Percentiles rank a stretch among this genome's conserved stretches.
Evolutionary conservation across 2,329 filamentous ascomycete genomes (phyloP).

Genomic region (Alternaria brassicicola): DNA sequence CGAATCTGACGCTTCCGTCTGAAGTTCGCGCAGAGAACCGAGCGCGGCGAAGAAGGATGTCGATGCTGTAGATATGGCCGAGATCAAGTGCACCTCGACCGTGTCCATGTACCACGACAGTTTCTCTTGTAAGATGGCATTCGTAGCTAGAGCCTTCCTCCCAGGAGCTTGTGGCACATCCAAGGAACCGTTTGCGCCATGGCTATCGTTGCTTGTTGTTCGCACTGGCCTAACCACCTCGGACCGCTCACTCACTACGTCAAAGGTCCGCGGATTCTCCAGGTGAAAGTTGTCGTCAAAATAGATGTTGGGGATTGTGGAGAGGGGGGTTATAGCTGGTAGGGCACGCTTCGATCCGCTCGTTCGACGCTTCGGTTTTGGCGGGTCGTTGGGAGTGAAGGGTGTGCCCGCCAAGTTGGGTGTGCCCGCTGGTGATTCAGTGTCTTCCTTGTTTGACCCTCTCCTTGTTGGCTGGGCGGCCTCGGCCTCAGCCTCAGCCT

Average conservation of each 20-base stretch:
- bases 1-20: constrained; percentile 89
- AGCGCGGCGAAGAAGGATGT: constrained; percentile 95
- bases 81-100: constrained; percentile 94
- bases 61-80: constrained; percentile 93
- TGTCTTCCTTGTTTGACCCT: constrained; percentile 56
- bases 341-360: constrained; percentile 64
- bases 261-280: constrained; percentile 94
- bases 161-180: constrained; percentile 61
- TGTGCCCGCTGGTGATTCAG: constrained; percentile 41
- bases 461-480: constrained; percentile 55
- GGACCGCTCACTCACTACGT: constrained; percentile 93
- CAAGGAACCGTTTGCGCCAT: constrained; percentile 63
- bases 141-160: constrained; percentile 89
- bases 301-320: constrained; percentile 90
- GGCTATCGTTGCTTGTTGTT: constrained; percentile 56
- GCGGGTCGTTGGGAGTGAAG: constrained; percentile 55
- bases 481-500: constrained; percentile 74
- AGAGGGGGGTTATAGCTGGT: constrained; percentile 81
- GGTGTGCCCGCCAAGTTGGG: constrained; percentile 51
- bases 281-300: constrained; percentile 95
- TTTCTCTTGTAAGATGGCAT: constrained; percentile 97
- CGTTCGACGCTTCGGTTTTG: constrained; percentile 57
- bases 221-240: constrained; percentile 80
- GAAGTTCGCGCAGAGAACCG: constrained; percentile 86
- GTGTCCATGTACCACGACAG: constrained; percentile 99